Percentiles rank a stretch among this genome's conserved stretches.
These are phyloP conservation scores for Hypoxylon fragiforme DNA, from an alignment of 495 filamentous ascomycete genomes.

Conservation along the genomic window DNA sequence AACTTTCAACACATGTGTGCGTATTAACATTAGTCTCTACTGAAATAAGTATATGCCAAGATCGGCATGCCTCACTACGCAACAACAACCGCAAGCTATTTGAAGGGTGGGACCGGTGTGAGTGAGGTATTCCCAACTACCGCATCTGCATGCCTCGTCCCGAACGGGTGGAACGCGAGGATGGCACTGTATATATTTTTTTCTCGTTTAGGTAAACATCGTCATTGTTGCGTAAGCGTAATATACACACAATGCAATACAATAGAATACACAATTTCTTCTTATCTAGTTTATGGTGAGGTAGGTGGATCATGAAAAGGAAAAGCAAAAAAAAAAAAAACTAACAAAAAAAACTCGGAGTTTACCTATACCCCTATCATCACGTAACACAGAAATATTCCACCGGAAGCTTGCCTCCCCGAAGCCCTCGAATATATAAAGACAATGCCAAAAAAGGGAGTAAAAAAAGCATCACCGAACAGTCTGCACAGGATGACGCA, in stretches of 20 bases:
- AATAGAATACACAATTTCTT: too few species aligned
- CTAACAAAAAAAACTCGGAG: neutral
- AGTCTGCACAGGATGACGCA: conserved; percentile 12
- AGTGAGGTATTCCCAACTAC: conserved; percentile 11
- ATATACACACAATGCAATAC: too few species aligned
- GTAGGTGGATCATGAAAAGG: neutral
- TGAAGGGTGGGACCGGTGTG: conserved; percentile 4
- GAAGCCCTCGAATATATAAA: too few species aligned
- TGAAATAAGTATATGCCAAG: too few species aligned
- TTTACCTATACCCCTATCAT: neutral
- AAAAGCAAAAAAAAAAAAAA: conserved; percentile 13
- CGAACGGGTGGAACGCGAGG: conserved; percentile 25
- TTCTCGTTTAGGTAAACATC: conserved; percentile 6
- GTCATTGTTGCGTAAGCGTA: conserved; percentile 3
- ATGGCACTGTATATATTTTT: conserved; percentile 7
- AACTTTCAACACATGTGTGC: too few species aligned
- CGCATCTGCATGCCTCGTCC: conserved; percentile 14
- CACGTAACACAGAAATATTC: too few species aligned
- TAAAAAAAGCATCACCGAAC: neutral
- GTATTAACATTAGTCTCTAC: too few species aligned
- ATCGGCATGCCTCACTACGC: too few species aligned
- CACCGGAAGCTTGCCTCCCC: too few species aligned
- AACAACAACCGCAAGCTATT: too few species aligned
- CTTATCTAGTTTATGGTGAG: too few species aligned
- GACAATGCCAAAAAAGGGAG: too few species aligned